Evolutionary conservation across 257 asterid species (phyloP), one percentile per base, ranked within the genome.

Genomic region (Striga asiatica): DNA sequence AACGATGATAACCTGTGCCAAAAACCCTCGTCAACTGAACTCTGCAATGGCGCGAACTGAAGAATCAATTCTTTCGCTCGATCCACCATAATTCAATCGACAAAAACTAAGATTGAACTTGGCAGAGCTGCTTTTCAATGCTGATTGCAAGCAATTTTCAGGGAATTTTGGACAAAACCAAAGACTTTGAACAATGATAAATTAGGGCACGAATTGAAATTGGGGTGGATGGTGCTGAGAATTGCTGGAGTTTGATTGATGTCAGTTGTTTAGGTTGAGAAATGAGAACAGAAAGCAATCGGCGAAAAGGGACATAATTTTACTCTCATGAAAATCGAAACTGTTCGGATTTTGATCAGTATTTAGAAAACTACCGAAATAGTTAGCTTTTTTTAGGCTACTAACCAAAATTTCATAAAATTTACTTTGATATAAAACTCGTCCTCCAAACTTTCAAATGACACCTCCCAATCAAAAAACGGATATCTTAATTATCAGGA

Each of bases 1-100:
- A 91, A 72, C 4, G 96, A 84, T 49, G 96, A 87, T 48, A 91
- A 76, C 61, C 74, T 73, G 62, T 78, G 96, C 98, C 98, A 91
- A 54, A 87, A 91, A 0, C 96, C 95, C 74, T 82, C 98, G 50
- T 91, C 98, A 48, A 82, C 87, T 19, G 68, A 64, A 75, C 98
- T 91, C 58, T 81, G 92, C 18, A 91, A 77, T 0, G 87, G 82
- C 39, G 81, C 92, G 56, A 84, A 91, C 42, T 72, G 83, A 69
- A 87, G 87, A 50, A 72, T 51, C 25, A 68, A 43, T 16, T 59
- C 69, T 61, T 65, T 62, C 65, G 57, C 82, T 39, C 42, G 32
- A 54, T 66, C 80, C 53, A 54, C n/a, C 14, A 32, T n/a, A 32
- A 7, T 37, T 10, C 17, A 37, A 7, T 42, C 37, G 29, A 8